Base-by-base conservation (phyloP, 2,329 filamentous ascomycete species). In the Aspergillus pseudoviridinutans region DNA sequence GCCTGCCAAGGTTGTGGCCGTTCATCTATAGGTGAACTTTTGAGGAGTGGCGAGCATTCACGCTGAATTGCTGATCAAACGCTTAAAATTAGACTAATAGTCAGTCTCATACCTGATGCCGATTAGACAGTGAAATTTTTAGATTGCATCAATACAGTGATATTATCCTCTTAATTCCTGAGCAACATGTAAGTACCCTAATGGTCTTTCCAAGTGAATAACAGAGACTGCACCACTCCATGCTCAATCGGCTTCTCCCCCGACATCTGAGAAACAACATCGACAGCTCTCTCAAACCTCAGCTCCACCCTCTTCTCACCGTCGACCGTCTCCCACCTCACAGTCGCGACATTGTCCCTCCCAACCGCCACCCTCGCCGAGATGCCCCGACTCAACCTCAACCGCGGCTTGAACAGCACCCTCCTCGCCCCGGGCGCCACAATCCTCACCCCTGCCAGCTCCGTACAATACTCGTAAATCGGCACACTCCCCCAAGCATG, bases 401-500 rank as follows among this genome's bases (percentile, higher is more conserved):
- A 24, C 1, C 67, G 55, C 4, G 67, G 67, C 29, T 57, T 65
- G 29, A 68, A 68, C 0, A 56, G 41, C 32, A 68, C 50, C 17
- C 57, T 63, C 4, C 50, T 54, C 1, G 52, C 65, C 0, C 65
- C 65, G 3, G 63, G 46, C 1, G 56, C 54, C 0, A 62, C 22
- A 0, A 65, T 63, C 5, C 50, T 55, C 38, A 69, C 38, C 3
- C 67, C 67, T 6, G 66, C 67, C 4, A 78, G 9, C 60, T 78
- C 76, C 8, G 71, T 71, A 32, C 68, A 73, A 42, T 70, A 78
- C 56, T 78, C 76, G 52, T 78, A 78, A 3, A 79, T 64, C 0
- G 75, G 76, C 17, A 76, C 74, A 55, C 74, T 75, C 1, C 76
- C 74, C 76, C 75, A 78, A 2, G 76, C 75, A 65, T 79, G 76